Evolutionary conservation across 2,329 filamentous ascomycete species (phyloP).

Genomic region (Allantophomopsis lycopodina): DNA sequence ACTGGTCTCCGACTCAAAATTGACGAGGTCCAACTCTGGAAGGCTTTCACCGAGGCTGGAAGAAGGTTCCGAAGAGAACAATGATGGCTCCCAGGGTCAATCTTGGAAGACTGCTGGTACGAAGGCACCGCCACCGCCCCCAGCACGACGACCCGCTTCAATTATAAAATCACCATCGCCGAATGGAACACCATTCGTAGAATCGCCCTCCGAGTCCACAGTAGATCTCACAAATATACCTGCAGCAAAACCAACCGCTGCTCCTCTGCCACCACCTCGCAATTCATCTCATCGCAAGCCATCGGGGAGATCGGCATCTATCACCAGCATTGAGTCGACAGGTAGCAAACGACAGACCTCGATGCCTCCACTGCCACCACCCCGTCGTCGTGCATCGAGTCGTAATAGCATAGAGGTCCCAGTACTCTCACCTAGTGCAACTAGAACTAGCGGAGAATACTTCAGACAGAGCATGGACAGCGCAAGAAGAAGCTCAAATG

Average conservation of each 20-base stretch:
- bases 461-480: slow-evolving; percentile 10
- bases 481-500: slow-evolving; percentile 7
- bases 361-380: slow-evolving; percentile 22
- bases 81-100: slow-evolving; percentile 4
- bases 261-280: slow-evolving; percentile 27
- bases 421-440: slow-evolving; percentile 7
- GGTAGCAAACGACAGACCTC: slow-evolving; percentile 9
- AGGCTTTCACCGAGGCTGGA: slow-evolving; percentile 14
- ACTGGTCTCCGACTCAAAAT: slow-evolving; percentile 13
- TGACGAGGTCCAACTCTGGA: slow-evolving; percentile 8
- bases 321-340: slow-evolving; percentile 10
- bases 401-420: slow-evolving; percentile 12
- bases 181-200: slow-evolving; percentile 1
- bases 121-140: slow-evolving; percentile 18
- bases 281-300: slow-evolving; percentile 6
- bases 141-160: slow-evolving; percentile 14
- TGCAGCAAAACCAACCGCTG: slow-evolving; percentile 10
- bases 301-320: slow-evolving; percentile 4
- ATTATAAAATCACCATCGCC: slow-evolving; percentile 9
- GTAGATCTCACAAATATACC: slow-evolving; percentile 3
- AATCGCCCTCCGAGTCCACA: slow-evolving; percentile 14
- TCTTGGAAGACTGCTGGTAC: slow-evolving; percentile 3
- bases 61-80: slow-evolving; percentile 7
- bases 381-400: slow-evolving; percentile 27
- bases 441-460: slow-evolving; percentile 12